phyloP scores from a whole-genome alignment of 2,329 filamentous ascomycete genomes.

The Colletotrichum phormii region DNA sequence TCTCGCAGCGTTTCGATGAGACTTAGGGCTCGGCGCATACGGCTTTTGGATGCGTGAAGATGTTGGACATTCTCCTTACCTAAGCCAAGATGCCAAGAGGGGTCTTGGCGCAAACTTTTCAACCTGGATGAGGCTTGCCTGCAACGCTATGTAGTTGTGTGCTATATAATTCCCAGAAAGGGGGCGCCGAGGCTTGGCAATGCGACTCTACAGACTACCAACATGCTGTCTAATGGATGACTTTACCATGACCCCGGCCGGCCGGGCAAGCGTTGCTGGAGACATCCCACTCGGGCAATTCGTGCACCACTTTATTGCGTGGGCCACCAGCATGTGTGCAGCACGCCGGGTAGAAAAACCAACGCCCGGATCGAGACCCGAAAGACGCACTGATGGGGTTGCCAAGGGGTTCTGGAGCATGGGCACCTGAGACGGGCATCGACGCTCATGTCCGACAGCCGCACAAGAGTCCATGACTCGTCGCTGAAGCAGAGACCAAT shows the following conservation, averaged over 20 bases:
- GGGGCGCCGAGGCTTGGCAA: background rate
- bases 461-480: conserved; percentile 23
- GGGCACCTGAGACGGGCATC: conserved; percentile 3
- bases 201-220: background rate
- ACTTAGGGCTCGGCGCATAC: background rate
- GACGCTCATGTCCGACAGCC: conserved; percentile 11
- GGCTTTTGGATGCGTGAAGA: background rate
- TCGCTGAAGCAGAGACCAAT: background rate
- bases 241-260: background rate
- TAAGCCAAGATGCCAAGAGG: background rate
- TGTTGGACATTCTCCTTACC: background rate
- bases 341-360: background rate
- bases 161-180: background rate
- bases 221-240: background rate
- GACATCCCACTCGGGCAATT: too few relatives aligned
- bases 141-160: background rate
- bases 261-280: background rate
- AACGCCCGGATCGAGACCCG: background rate
- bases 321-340: background rate
- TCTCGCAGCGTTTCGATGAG: background rate
- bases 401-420: conserved; percentile 4
- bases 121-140: background rate
- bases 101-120: background rate
- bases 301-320: background rate
- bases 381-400: background rate